Base-by-base conservation (phyloP, 2,329 filamentous ascomycete genomes). In the Lecanosticta acicola region DNA sequence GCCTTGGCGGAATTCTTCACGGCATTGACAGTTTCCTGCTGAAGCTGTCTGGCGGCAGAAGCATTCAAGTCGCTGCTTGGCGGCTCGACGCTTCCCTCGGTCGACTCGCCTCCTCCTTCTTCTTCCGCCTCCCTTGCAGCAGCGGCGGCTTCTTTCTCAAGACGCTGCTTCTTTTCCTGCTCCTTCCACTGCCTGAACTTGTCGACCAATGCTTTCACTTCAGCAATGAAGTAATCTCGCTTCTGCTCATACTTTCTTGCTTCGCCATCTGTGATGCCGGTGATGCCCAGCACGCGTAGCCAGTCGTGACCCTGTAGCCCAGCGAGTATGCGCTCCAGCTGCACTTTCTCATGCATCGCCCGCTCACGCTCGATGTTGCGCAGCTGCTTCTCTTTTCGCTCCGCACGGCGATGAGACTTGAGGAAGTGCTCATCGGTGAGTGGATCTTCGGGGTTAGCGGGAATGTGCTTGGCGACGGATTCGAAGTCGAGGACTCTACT, bases 271-370 rank as follows among this genome's bases (percentile, higher is more conserved):
- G 88, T 94, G 32, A 94, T 71, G 32, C 78, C 87, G 53, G 82
- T 91, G 26, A 97, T 84, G 19, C 91, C 93, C 81, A 98, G 89
- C 3, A 90, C 79, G 50, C 86, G 83, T 46, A 96, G 74, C 93
- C 93, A 98, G 66, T 97, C 93, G 47, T 86, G 87, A 2, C 91
- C 87, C 63, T 88, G 85, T 1, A 98, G 76, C 14, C 88, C 88
- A 43, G 93, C 88, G 4, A 96, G 75, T 13, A 84, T 68, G 5
- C 79, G 72, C 50, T 84, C 80, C n/a, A 84, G 66, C 55, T 83
- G 78, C 38, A 77, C 74, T 55, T 83, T 82, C 55, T 84, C 79
- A 60, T 84, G 80, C 69, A 81, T 80, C 3, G 80, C 79, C 29
- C 78, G 70, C 61, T 84, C 80, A 50, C 78, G 77, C 59, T 84